Percentiles rank a stretch among this genome's conserved stretches.
Evolutionary conservation across 345 rosid species (phyloP).

Genomic region (Citrus australasica): DNA sequence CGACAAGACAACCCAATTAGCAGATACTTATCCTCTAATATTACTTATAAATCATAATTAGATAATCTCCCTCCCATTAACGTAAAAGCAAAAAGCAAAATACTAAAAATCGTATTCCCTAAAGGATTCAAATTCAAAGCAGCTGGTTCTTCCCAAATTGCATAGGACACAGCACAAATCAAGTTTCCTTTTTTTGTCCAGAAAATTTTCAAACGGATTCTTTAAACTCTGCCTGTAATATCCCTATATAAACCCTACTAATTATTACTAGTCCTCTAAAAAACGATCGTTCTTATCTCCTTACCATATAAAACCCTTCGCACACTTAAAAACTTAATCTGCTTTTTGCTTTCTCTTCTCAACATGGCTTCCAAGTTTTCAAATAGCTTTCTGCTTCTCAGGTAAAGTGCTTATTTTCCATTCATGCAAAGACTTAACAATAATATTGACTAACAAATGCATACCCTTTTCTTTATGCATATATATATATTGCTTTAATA

Average conservation of each 20-base stretch:
- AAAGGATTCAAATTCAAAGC: neutral
- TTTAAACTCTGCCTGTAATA: neutral
- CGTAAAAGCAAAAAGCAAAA: neutral
- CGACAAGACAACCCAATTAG: too few relatives aligned
- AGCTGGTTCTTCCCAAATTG: neutral
- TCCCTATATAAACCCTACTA: neutral
- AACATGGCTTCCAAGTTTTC: slow-evolving; percentile 19
- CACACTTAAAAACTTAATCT: neutral
- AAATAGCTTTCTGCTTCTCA: slow-evolving; percentile 21
- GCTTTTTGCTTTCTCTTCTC: neutral
- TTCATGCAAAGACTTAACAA: neutral
- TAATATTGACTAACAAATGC: too few relatives aligned
- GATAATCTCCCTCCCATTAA: neutral
- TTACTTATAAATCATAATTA: neutral
- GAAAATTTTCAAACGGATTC: neutral
- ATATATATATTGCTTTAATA: too few relatives aligned
- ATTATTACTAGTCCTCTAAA: neutral
- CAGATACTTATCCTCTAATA: neutral
- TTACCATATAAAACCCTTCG: neutral
- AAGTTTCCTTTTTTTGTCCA: neutral
- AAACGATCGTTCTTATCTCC: neutral
- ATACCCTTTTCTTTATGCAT: too few relatives aligned
- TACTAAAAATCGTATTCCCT: neutral
- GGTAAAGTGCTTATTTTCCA: neutral
- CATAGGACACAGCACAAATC: neutral